phyloP scores from a whole-genome alignment of 2,329 filamentous ascomycete genomes.

The Colletotrichum incanum region DNA sequence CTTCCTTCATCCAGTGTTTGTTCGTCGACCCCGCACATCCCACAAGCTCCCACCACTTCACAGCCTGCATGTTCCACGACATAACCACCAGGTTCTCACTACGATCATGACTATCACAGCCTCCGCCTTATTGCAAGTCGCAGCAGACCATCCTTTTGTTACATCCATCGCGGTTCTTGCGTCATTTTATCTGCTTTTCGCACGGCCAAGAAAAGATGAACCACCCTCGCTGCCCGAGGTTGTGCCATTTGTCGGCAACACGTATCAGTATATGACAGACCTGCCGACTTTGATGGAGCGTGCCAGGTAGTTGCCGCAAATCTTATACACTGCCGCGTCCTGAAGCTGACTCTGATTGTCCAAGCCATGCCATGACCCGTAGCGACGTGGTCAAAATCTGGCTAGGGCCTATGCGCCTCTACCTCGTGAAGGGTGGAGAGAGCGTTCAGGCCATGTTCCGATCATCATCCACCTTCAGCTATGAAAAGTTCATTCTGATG shows the following conservation, averaged over 20 bases:
- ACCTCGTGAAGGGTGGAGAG: conserved; percentile 40
- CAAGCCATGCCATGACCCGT: conserved; percentile 18
- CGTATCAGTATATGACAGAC: conserved; percentile 43
- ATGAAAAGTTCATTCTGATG: conserved; percentile 44
- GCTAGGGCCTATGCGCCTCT: conserved; percentile 40
- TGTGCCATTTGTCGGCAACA: conserved; percentile 45
- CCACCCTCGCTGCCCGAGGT: conserved; percentile 36
- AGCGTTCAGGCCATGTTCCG: conserved; percentile 44
- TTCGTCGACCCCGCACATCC: not conserved
- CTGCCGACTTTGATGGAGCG: conserved; percentile 36
- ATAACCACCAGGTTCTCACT: not conserved
- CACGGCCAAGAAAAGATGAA: not conserved
- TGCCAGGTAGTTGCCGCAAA: conserved; percentile 18
- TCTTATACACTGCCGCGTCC: not conserved
- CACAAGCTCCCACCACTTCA: not conserved
- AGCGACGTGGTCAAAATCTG: conserved; percentile 38
- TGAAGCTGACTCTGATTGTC: not conserved
- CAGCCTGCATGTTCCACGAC: not conserved
- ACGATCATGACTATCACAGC: not conserved
- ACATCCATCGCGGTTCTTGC: not conserved
- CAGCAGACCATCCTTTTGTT: not conserved
- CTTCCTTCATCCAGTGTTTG: not conserved
- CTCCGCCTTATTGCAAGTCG: not conserved
- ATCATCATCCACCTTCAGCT: conserved; percentile 39
- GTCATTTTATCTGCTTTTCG: not conserved